Evolutionary conservation across 768 basidiomycete genomes (phyloP).

Genomic region (Podaxis mareebaensis): DNA sequence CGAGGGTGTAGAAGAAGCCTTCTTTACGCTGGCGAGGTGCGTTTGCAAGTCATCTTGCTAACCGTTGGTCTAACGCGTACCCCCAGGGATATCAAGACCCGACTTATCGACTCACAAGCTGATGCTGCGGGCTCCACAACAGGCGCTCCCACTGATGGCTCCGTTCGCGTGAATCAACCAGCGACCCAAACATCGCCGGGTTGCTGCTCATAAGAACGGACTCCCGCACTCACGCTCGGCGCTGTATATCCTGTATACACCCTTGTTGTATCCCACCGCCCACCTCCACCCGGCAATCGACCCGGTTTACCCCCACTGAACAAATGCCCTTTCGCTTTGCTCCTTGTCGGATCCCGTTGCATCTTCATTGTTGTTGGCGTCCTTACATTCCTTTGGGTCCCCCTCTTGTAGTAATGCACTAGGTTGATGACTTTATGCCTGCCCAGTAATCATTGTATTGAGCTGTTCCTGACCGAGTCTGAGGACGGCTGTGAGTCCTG

Average conservation of each 20-base stretch:
- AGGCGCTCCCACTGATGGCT: constrained; percentile 48
- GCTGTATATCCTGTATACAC: constrained; percentile 16
- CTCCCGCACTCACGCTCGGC: not conserved
- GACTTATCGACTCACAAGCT: constrained; percentile 92
- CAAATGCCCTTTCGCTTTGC: not conserved
- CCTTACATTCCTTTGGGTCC: constrained; percentile 4
- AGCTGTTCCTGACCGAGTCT: not conserved
- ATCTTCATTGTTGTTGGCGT: not conserved
- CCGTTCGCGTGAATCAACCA: constrained; percentile 69
- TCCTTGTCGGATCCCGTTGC: constrained; percentile 1
- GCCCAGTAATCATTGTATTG: not conserved
- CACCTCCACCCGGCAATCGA: not conserved
- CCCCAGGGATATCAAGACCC: constrained; percentile 91
- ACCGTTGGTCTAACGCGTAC: constrained; percentile 3
- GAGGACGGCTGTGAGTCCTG: not conserved
- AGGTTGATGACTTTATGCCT: constrained; percentile 2
- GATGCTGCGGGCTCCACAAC: constrained; percentile 47
- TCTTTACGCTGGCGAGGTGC: constrained; percentile 94
- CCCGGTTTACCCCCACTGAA: not conserved
- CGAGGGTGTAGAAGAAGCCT: constrained; percentile 97
- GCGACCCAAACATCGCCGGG: constrained; percentile 40
- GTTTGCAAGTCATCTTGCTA: constrained; percentile 26
- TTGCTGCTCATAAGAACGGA: constrained; percentile 50
- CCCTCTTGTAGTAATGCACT: constrained; percentile 7
- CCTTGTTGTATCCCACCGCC: constrained; percentile 7